A percentile compares a stretch with the other conserved stretches of the same genome.
Evolutionary conservation across 768 basidiomycete species (phyloP).

Genomic region (Hygrocybe punicea): DNA sequence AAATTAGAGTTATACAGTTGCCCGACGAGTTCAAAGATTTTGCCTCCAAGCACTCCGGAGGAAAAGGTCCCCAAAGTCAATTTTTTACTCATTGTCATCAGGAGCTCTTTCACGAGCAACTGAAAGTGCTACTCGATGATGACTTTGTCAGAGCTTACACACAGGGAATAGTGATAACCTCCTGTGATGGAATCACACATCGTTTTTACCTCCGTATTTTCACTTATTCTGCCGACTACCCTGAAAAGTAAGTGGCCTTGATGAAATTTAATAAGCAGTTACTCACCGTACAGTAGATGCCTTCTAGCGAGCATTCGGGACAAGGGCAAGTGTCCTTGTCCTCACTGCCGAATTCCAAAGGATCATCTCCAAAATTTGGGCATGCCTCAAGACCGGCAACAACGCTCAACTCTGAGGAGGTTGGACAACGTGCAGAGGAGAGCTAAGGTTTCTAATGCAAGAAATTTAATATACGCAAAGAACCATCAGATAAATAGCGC

Average conservation of each 20-base stretch:
- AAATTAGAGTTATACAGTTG: background rate
- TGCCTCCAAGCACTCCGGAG: background rate
- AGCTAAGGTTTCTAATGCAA: background rate
- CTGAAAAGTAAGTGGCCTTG: too few relatives aligned
- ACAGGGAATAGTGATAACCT: too few relatives aligned
- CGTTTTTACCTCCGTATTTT: too few relatives aligned
- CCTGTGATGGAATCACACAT: too few relatives aligned
- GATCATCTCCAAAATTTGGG: background rate
- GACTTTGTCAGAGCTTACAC: too few relatives aligned
- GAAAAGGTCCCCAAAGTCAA: background rate
- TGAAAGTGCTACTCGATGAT: too few relatives aligned
- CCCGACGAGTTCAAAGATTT: slow-evolving; percentile 4
- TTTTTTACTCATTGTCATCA: slow-evolving; percentile 29
- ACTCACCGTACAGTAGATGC: too few relatives aligned
- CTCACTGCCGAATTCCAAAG: slow-evolving; percentile 3
- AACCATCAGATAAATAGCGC: background rate
- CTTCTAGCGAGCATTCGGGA: too few relatives aligned
- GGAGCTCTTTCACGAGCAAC: too few relatives aligned
- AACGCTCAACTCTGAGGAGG: background rate
- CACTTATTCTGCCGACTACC: too few relatives aligned
- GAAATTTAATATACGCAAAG: background rate
- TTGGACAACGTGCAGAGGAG: background rate
- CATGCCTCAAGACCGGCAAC: background rate
- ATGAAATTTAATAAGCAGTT: too few relatives aligned
- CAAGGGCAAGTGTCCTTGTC: slow-evolving; percentile 4